Evolutionary conservation across 352 stramenopile species (phyloP), one percentile per base, ranked within the genome.

Genomic region (Phytophthora ohioensis): DNA sequence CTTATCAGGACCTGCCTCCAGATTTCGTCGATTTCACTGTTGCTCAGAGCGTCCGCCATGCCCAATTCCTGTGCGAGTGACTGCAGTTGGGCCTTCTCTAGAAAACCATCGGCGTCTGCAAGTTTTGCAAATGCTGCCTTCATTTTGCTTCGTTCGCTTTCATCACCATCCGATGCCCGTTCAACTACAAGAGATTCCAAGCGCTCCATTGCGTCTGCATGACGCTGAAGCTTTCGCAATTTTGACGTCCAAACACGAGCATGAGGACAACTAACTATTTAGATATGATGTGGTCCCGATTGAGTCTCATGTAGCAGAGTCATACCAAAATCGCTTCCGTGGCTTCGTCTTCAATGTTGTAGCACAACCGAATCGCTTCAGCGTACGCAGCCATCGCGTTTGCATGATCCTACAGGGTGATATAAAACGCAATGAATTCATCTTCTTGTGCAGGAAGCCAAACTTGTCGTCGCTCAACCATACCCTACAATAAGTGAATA

Each of bases 21-120:
- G 9, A 92, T 80, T 15, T 82, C 75, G 11, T 92, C 77, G n/a
- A 82, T 66, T 59, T 92, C 84, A 2, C 57, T 67, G 32, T 61
- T 57, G 12, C 13, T 74, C 2, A 92, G 67, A 17, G 54, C 31
- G 9, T 75, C 67, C 5, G 66, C 48, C 13, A 73, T 75, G 5
- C 71, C 71, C 9, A 92, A 48, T 41, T 80, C 67, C 5, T 34
- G 21, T 31, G 82, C 76, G 1, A 91, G 42, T 3, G 15, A 42
- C n/a, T 70, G 58, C 17, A 92, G 43, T 32, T 88, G 63, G 3
- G 75, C 53, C 17, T 79, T 82, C 3, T 15, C 7, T 5, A 91
- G 42, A 13, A 57, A 34, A 2, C 69, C 70, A 30, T 71, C 32
- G 0, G 27, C 15, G 31, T 17, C 52, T 0, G 68, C 63, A 34